phyloP scores from a whole-genome alignment of 495 filamentous ascomycete species.

The Penicillium tannophilum region DNA sequence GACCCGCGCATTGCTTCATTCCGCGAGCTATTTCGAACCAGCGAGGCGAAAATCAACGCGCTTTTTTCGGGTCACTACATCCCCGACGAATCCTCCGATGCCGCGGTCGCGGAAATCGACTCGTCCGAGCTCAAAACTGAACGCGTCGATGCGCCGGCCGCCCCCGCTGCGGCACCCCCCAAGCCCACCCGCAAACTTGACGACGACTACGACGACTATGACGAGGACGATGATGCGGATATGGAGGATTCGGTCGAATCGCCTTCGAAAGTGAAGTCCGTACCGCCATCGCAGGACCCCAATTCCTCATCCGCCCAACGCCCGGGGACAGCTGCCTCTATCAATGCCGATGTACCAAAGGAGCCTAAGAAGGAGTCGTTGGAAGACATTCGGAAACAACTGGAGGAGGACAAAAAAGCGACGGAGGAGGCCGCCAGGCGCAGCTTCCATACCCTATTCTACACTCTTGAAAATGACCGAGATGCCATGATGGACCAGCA shows the following conservation, averaged over 20 bases:
- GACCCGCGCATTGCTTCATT: constrained; percentile 65
- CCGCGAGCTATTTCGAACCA: constrained; percentile 58
- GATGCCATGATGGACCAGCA: constrained; percentile 98
- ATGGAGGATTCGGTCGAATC: constrained; percentile 55
- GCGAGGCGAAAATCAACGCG: constrained; percentile 60
- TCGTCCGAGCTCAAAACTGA: constrained; percentile 31
- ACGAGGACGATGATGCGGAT: constrained; percentile 81
- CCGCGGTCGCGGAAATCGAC: constrained; percentile 32
- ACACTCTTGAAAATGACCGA: constrained; percentile 91
- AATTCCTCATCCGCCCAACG: constrained; percentile 29
- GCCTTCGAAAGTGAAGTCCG: constrained; percentile 62
- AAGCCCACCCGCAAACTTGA: constrained; percentile 73
- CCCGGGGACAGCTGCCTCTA: constrained; percentile 31
- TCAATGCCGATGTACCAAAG: constrained; percentile 36
- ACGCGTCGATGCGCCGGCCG: constrained; percentile 45
- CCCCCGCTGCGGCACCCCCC: constrained; percentile 47
- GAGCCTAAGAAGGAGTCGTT: constrained; percentile 62
- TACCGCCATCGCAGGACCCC: constrained; percentile 41
- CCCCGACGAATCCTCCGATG: constrained; percentile 30
- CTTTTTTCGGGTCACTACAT: constrained; percentile 57
- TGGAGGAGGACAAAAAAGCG: constrained; percentile 92
- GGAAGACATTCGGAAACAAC: constrained; percentile 87
- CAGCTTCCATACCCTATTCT: constrained; percentile 89
- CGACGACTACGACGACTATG: constrained; percentile 79
- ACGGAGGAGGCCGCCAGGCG: constrained; percentile 86